Evolutionary conservation across 108 stramenopile species (phyloP).

Genomic region (Schizochytrium sp.): DNA sequence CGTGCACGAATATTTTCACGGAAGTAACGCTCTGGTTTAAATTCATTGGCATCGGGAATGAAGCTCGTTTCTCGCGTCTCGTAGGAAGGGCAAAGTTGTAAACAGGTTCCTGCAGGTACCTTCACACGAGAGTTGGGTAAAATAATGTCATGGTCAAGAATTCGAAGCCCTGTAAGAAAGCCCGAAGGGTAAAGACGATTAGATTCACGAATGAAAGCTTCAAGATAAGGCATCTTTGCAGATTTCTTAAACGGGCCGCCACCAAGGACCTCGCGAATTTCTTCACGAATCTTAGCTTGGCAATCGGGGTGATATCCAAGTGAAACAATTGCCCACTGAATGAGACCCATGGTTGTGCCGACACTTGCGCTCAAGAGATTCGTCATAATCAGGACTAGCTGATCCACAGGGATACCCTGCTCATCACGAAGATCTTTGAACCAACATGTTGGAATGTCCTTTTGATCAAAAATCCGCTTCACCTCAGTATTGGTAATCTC

Average conservation of each 20-base stretch:
- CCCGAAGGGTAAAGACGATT: neutral
- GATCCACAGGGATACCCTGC: neutral
- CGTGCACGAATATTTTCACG: neutral
- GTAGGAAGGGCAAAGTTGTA: neutral
- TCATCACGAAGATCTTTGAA: constrained; percentile 28
- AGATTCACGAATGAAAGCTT: constrained; percentile 1
- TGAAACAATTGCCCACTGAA: neutral
- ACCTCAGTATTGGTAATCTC: neutral
- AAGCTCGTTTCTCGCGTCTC: neutral
- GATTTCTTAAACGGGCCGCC: neutral
- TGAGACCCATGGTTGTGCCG: neutral
- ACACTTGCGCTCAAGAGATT: neutral
- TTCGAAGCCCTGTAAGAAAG: neutral
- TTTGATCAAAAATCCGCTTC: neutral
- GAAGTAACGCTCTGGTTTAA: neutral
- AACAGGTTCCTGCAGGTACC: neutral
- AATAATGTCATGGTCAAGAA: constrained; percentile 30
- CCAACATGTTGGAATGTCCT: neutral
- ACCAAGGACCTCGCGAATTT: neutral
- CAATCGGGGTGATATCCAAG: neutral
- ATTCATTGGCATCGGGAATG: neutral
- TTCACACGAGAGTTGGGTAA: neutral
- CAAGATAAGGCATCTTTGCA: constrained; percentile 10
- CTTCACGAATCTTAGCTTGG: neutral
- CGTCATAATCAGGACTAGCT: neutral